Conservation (phyloP, 345 rosid species). For the Alliaria petiolata region DNA sequence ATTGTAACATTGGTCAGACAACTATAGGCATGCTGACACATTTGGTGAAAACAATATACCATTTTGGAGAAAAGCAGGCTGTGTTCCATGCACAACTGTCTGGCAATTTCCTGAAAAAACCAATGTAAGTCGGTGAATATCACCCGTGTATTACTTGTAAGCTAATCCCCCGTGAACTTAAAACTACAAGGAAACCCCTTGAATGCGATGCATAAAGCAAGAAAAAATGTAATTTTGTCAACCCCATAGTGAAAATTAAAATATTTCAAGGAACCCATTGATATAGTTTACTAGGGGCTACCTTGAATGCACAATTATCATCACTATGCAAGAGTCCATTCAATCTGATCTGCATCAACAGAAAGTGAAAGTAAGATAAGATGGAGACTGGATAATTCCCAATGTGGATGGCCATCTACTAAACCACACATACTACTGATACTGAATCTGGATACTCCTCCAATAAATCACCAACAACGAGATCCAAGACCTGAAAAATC, state of each 20-base stretch:
- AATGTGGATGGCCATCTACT: neutral
- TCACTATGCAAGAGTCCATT: conserved; percentile 88
- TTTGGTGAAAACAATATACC: conserved; percentile 38
- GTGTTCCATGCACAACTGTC: conserved; percentile 83
- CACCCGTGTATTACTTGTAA: neutral
- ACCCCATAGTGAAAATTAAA: neutral
- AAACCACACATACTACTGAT: conserved; percentile 52
- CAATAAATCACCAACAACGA: conserved; percentile 64
- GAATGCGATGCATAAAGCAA: neutral
- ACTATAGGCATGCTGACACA: neutral
- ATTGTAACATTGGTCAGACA: neutral
- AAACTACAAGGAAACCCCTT: neutral
- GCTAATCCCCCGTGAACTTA: neutral
- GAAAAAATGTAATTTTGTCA: neutral
- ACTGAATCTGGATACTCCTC: conserved; percentile 64
- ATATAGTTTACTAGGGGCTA: conserved; percentile 4
- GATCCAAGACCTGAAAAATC: conserved; percentile 70
- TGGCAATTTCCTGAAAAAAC: conserved; percentile 73
- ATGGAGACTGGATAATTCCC: neutral
- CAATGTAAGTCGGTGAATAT: neutral
- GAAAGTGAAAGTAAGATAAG: neutral
- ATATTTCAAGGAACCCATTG: neutral
- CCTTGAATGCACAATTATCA: conserved; percentile 82
- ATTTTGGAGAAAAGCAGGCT: conserved; percentile 77
- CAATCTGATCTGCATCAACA: conserved; percentile 66